Evolutionary conservation across 1,284 basidiomycete genomes (phyloP).

Genomic region (Boletellus dicymbophilus): DNA sequence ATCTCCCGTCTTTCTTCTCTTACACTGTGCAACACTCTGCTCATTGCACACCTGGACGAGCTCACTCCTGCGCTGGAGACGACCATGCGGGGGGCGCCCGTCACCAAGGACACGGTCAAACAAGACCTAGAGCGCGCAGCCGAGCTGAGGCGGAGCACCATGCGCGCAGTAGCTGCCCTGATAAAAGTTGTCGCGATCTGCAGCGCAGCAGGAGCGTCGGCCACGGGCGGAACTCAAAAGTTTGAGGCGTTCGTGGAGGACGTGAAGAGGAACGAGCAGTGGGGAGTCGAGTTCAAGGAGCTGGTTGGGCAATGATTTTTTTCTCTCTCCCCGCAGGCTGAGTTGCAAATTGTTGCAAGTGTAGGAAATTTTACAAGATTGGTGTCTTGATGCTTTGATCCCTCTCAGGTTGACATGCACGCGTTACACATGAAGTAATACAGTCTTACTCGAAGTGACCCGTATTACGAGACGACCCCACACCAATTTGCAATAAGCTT

Average conservation of each 20-base stretch:
- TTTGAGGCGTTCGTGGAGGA: slow-evolving; percentile 81
- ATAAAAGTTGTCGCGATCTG: slow-evolving; percentile 63
- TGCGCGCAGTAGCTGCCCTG: slow-evolving; percentile 85
- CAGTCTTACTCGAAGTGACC: too few relatives aligned
- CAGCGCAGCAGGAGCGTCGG: slow-evolving; percentile 57
- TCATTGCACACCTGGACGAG: slow-evolving; percentile 78
- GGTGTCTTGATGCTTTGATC: too few relatives aligned
- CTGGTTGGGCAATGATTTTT: slow-evolving; percentile 36
- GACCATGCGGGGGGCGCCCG: slow-evolving; percentile 89
- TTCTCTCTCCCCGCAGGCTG: too few relatives aligned
- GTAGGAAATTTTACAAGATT: too few relatives aligned
- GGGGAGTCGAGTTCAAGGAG: slow-evolving; percentile 72
- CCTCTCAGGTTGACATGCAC: too few relatives aligned
- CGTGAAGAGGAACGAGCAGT: slow-evolving; percentile 60
- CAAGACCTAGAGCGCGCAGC: slow-evolving; percentile 95
- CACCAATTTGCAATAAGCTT: too few relatives aligned
- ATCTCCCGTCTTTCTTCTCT: slow-evolving; percentile 88
- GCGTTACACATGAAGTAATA: too few relatives aligned
- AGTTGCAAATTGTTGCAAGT: too few relatives aligned
- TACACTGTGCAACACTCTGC: slow-evolving; percentile 37
- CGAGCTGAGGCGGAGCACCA: slow-evolving; percentile 87
- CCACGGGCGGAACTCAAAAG: slow-evolving; percentile 37
- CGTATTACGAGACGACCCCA: too few relatives aligned
- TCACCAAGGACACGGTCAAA: slow-evolving; percentile 95
- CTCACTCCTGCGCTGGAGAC: slow-evolving; percentile 79